Conservation (phyloP, 768 basidiomycete genomes). For the Sarcodon aspratus region DNA sequence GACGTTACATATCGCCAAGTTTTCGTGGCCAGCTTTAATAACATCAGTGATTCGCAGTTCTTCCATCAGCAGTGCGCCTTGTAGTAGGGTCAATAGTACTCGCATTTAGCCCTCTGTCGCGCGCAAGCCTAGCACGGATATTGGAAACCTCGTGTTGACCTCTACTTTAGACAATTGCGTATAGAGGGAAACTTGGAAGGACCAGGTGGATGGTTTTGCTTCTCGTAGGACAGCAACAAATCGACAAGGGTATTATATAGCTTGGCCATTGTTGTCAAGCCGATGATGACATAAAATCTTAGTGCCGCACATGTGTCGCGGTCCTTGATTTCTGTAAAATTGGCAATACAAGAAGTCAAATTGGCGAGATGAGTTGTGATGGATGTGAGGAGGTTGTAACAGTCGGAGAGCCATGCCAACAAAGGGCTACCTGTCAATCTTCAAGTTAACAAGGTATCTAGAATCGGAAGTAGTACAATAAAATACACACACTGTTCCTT, state of each 20-base stretch:
- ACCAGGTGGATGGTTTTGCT: too few relatives aligned
- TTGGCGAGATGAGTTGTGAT: neutral
- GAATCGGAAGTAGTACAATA: neutral
- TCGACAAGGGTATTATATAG: neutral
- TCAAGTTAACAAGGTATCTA: neutral
- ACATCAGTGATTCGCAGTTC: too few relatives aligned
- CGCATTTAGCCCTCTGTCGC: too few relatives aligned
- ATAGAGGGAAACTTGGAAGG: too few relatives aligned
- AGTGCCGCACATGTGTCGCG: neutral
- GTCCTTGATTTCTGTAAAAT: neutral
- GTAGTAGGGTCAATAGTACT: too few relatives aligned
- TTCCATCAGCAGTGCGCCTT: too few relatives aligned
- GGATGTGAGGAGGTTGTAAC: neutral
- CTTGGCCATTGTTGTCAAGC: neutral
- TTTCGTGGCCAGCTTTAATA: too few relatives aligned
- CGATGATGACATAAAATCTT: neutral
- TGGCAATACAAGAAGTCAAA: neutral
- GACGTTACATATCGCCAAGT: neutral
- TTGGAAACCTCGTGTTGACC: too few relatives aligned
- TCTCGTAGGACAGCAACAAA: neutral
- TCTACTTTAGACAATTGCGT: too few relatives aligned
- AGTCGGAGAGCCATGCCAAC: neutral
- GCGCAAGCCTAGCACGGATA: too few relatives aligned
- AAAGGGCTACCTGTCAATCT: neutral
- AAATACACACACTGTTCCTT: neutral